Conservation (phyloP, 2,329 filamentous ascomycete genomes). For the Diaporthe capsici region DNA sequence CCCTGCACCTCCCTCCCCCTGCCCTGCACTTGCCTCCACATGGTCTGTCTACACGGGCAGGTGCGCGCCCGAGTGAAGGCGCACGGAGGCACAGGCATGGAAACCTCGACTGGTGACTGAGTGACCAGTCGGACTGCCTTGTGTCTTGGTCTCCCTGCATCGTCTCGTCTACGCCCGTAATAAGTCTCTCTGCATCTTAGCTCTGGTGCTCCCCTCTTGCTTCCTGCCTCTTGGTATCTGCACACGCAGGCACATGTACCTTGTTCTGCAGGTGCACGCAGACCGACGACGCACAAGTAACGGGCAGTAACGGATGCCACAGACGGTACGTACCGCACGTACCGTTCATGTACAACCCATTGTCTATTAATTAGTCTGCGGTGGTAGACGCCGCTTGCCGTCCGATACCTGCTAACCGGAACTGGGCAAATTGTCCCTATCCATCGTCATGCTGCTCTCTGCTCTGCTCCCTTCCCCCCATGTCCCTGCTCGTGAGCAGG, state of each 20-base stretch:
- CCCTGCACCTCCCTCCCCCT: not conserved
- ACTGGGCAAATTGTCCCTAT: not conserved
- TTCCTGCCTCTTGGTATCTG: not conserved
- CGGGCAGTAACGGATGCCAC: not conserved
- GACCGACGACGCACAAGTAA: not conserved
- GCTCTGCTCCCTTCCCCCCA: not conserved
- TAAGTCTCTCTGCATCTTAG: not conserved
- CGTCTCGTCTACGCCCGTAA: constrained; percentile 20
- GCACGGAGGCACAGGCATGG: not conserved
- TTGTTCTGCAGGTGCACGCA: constrained; percentile 17
- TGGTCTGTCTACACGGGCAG: constrained; percentile 1
- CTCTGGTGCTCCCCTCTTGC: not conserved
- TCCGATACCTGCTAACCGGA: constrained; percentile 16
- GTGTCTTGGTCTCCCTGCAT: constrained; percentile 32
- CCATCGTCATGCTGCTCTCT: not conserved
- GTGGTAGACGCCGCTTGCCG: constrained; percentile 32
- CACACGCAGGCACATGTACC: constrained; percentile 9
- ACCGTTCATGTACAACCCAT: not conserved
- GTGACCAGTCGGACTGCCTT: not conserved
- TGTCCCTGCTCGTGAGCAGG: not conserved
- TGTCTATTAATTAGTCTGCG: not conserved
- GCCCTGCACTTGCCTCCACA: constrained; percentile 11
- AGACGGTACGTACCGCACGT: not conserved
- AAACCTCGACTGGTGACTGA: constrained; percentile 5
- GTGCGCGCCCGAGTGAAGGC: not conserved